Percentiles rank a stretch among this genome's conserved stretches.
phyloP scores from a whole-genome alignment of 1,284 basidiomycete species.

The Naganishia sp. region DNA sequence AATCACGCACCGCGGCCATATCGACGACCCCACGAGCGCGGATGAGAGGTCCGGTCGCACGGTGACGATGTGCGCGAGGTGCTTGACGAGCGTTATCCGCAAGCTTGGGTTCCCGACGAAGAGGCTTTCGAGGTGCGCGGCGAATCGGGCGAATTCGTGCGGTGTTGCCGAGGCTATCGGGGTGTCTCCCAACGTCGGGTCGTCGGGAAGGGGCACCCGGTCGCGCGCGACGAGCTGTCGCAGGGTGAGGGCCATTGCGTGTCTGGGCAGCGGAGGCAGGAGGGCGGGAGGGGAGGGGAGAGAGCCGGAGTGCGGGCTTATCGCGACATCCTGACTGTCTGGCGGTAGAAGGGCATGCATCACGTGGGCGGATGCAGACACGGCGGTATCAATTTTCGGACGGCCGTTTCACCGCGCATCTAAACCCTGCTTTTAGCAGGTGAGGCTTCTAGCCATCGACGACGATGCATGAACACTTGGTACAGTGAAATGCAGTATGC shows the following conservation, averaged over 20 bases:
- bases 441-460: too few relatives aligned
- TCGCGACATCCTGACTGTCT: not conserved
- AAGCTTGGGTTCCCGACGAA: conserved; percentile 26
- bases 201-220: conserved; percentile 18
- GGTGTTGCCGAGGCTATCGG: not conserved
- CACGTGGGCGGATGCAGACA: not conserved
- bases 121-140: conserved; percentile 13
- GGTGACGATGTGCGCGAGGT: conserved; percentile 32
- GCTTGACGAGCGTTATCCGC: conserved; percentile 20
- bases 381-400: too few relatives aligned
- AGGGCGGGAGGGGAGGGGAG: not conserved
- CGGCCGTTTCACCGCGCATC: too few relatives aligned
- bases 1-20: conserved; percentile 8
- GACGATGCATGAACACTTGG: too few relatives aligned
- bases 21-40: conserved; percentile 33
- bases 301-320: not conserved
- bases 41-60: conserved; percentile 35
- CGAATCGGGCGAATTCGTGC: not conserved
- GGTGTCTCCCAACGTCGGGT: not conserved
- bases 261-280: not conserved
- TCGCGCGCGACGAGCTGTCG: conserved; percentile 11
- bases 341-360: not conserved
- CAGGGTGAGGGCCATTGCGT: conserved; percentile 8
- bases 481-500: too few relatives aligned
- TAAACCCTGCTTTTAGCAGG: too few relatives aligned